These are phyloP conservation scores for Cryphonectria naterciae DNA, from an alignment of 2,329 filamentous ascomycete species.

Conservation along the genomic window DNA sequence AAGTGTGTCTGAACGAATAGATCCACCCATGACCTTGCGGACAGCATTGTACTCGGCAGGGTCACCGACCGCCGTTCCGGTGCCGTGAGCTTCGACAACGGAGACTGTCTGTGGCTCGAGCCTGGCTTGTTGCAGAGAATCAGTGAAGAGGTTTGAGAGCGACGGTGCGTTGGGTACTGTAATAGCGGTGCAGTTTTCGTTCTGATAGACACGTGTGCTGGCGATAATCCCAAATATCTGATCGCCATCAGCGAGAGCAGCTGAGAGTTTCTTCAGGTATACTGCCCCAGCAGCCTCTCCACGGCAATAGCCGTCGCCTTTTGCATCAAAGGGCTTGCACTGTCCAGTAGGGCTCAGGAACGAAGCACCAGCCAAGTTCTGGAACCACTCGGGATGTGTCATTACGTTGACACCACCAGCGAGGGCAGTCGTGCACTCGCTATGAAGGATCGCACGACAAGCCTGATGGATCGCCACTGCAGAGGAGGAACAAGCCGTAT, in stretches of 20 bases:
- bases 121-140: conserved; percentile 20
- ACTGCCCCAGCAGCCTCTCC: conserved; percentile 52
- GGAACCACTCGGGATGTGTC: conserved; percentile 30
- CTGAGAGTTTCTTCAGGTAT: conserved; percentile 50
- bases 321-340: conserved; percentile 39
- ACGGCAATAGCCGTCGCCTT: conserved; percentile 53
- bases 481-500: conserved; percentile 45
- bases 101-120: conserved; percentile 34
- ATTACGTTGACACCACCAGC: conserved; percentile 38
- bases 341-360: conserved; percentile 38
- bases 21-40: conserved; percentile 37
- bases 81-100: conserved; percentile 47
- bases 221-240: conserved; percentile 45
- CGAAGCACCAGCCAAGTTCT: conserved; percentile 37
- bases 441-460: conserved; percentile 35
- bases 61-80: conserved; percentile 47
- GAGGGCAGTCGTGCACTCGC: conserved; percentile 36
- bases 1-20: not conserved
- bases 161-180: conserved; percentile 34
- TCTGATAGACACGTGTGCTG: conserved; percentile 44
- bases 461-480: conserved; percentile 42
- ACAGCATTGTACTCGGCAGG: conserved; percentile 39
- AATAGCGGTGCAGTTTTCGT: conserved; percentile 41
- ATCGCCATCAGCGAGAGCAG: conserved; percentile 52
- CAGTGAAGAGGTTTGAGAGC: conserved; percentile 37